A percentile compares a stretch with the other conserved stretches of the same genome.
Conservation (phyloP, 1,284 basidiomycete species). For the Lentinula novae-zelandiae region DNA sequence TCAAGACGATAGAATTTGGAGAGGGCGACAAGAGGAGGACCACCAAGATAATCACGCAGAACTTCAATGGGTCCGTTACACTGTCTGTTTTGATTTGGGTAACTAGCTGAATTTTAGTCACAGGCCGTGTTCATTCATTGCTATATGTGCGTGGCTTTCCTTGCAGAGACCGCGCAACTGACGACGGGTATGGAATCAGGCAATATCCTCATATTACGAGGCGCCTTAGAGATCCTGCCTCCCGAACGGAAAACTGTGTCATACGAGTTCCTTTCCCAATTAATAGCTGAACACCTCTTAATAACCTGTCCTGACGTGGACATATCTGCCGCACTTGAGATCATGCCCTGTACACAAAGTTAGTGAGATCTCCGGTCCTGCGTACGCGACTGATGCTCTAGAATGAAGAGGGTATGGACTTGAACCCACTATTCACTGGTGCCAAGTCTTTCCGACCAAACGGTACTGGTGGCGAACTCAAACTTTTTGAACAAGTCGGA, state of each 20-base stretch:
- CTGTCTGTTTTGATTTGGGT: not conserved
- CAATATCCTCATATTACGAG: slow-evolving; percentile 81
- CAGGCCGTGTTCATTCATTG: slow-evolving; percentile 88
- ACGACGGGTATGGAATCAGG: slow-evolving; percentile 35
- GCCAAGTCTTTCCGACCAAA: slow-evolving; percentile 64
- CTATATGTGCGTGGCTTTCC: slow-evolving; percentile 60
- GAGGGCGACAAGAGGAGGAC: slow-evolving; percentile 30
- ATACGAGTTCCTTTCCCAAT: slow-evolving; percentile 78
- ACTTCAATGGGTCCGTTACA: slow-evolving; percentile 65
- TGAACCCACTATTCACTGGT: slow-evolving; percentile 80
- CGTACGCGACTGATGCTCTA: not conserved
- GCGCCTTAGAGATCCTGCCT: slow-evolving; percentile 69
- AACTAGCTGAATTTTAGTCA: not conserved
- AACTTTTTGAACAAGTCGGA: slow-evolving; percentile 79
- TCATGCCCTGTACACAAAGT: slow-evolving; percentile 83
- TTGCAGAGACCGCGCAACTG: slow-evolving; percentile 15
- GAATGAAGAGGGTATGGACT: slow-evolving; percentile 69
- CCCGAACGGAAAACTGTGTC: slow-evolving; percentile 66
- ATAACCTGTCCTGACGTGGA: slow-evolving; percentile 55
- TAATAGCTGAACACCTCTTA: slow-evolving; percentile 82
- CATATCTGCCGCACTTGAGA: slow-evolving; percentile 74
- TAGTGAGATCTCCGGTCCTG: slow-evolving; percentile 22
- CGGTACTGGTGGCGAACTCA: slow-evolving; percentile 66
- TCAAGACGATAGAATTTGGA: slow-evolving; percentile 65
- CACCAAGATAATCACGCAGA: slow-evolving; percentile 76